Evolutionary conservation across 1,139 yeast genomes (phyloP), one percentile per base, ranked within the genome.

Genomic region (Spathaspora jeffriesii): DNA sequence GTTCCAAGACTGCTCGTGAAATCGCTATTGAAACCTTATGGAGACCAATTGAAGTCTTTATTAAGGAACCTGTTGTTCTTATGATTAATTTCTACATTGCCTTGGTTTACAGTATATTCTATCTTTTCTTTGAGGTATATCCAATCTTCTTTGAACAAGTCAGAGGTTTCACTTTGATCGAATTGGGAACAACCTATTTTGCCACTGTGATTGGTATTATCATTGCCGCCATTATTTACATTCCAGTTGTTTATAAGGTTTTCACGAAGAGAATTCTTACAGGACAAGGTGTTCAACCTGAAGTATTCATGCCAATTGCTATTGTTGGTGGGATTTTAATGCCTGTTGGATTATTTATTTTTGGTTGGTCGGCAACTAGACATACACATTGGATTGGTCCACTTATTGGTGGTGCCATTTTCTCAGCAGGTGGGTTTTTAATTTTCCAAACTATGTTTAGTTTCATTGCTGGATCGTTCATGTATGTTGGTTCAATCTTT

Each of bases 401-500:
- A 8, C 47, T 68, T 40, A 55, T 68, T 48, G 73, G 73, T 2
- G 61, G 63, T 2, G 66, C 59, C 1, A 22, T 63, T 5, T 68
- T 62, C 44, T 58, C 65, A 5, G 43, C 50, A 9, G 71, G 72
- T 21, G 65, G 66, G 1, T 67, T 68, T 48, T 42, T 65, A 13
- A 56, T 63, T 27, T 65, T 67, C 58, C 73, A 68, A 54, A 61
- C 65, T 13, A 60, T 58, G 58, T 71, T 60, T 50, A 76, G 79
- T 48, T 87, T 86, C 58, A 70, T 85, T 41, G 83, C 83, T 8
- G 85, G 84, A 61, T 79, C 86, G 0, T 86, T 84, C 60, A 48
- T 48, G 44, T 66, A 57, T 50, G 45, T 65, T 48, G 71, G 71
- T 3, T 64, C 70, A 5, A 70, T 64, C 11, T 65, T 67, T 54